Evolutionary conservation across 345 rosid species (phyloP).

Genomic region (Eucalyptus erythrocorys): DNA sequence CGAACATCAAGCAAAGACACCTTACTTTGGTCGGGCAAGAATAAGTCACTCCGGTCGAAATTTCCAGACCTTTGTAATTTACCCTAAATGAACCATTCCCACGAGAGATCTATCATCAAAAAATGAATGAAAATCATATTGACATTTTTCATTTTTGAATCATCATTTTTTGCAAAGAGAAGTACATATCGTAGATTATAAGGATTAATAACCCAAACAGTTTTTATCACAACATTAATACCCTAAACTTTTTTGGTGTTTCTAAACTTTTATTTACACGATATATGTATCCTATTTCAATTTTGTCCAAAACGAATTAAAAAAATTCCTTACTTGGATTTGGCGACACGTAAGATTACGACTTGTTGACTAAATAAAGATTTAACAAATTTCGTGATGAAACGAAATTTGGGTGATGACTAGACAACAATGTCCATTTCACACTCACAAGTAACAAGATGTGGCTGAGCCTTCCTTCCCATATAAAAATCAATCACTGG

Average conservation of each 20-base stretch:
- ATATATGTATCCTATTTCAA: not conserved
- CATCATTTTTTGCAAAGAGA: not conserved
- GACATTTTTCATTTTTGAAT: not conserved
- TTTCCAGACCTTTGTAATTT: not conserved
- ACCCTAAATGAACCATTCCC: accelerated
- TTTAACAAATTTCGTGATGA: not conserved
- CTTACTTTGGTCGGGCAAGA: not conserved
- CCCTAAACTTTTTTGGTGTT: not conserved
- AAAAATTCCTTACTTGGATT: not conserved
- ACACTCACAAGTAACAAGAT: not conserved
- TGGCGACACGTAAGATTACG: not conserved
- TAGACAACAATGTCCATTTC: not conserved
- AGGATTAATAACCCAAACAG: not conserved
- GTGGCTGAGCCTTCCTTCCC: not conserved
- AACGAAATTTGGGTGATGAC: not conserved
- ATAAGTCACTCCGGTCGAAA: not conserved
- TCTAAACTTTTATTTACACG: accelerated
- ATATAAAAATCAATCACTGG: not conserved
- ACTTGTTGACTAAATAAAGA: not conserved
- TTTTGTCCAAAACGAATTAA: accelerated
- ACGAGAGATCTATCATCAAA: not conserved
- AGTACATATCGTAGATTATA: not conserved
- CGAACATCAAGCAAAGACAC: not conserved
- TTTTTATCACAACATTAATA: not conserved
- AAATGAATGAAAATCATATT: not conserved